These are phyloP conservation scores for Trichosporon inkin DNA, from an alignment of 1,284 basidiomycete species.

Conservation along the genomic window DNA sequence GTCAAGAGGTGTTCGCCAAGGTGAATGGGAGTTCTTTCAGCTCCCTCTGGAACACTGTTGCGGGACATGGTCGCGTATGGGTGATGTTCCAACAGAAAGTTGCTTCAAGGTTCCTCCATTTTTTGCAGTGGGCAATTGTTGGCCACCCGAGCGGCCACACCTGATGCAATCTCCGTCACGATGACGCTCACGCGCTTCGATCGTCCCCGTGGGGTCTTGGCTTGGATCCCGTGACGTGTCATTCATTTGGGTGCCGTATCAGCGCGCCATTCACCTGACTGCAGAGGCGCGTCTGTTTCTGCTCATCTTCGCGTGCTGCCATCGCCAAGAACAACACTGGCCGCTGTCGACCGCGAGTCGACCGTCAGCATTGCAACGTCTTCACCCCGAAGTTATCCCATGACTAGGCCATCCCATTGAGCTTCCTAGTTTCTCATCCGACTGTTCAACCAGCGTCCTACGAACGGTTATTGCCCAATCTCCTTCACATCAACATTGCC, in stretches of 20 bases:
- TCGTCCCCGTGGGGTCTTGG: slow-evolving; percentile 2
- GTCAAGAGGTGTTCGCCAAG: slow-evolving; percentile 35
- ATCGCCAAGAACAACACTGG: slow-evolving; percentile 1
- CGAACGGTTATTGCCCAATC: not conserved
- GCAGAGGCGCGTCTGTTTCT: slow-evolving; percentile 7
- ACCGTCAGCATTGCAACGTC: not conserved
- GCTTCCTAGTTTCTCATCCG: not conserved
- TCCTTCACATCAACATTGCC: not conserved
- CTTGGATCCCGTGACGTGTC: not conserved
- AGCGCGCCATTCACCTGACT: not conserved
- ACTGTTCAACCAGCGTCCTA: not conserved
- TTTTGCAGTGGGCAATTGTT: not conserved
- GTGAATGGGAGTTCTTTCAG: slow-evolving; percentile 15
- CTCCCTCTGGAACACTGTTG: slow-evolving; percentile 18
- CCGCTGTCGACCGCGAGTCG: not conserved
- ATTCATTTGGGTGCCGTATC: not conserved
- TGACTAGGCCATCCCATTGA: not conserved
- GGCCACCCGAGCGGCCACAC: slow-evolving; percentile 9
- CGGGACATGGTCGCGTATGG: slow-evolving; percentile 17
- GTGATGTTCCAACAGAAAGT: not conserved
- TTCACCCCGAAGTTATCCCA: not conserved
- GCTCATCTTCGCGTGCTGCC: slow-evolving; percentile 4
- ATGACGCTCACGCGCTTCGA: not conserved
- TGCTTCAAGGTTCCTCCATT: not conserved
- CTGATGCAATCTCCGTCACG: not conserved